Conservation (phyloP, 352 stramenopile species). For the Hyaloperonospora brassicae region DNA sequence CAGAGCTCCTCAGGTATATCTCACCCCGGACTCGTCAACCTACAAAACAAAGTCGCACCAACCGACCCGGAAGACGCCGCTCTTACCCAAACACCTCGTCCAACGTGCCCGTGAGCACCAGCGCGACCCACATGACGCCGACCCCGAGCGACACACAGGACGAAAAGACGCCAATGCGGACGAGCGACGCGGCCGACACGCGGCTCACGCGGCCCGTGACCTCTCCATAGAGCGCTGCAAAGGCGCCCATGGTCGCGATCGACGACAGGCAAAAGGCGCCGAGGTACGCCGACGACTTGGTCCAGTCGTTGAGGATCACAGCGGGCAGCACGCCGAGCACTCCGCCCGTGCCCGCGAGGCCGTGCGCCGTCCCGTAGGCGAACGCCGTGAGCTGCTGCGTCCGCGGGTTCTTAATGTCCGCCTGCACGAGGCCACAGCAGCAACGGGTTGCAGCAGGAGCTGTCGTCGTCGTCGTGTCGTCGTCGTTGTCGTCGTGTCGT, state of each 20-base stretch:
- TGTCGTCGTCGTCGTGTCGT: no score
- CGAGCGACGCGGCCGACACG: slow-evolving; percentile 48
- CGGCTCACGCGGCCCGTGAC: slow-evolving; percentile 51
- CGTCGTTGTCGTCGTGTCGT: no score
- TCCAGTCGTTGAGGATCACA: slow-evolving; percentile 72
- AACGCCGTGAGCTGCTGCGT: slow-evolving; percentile 69
- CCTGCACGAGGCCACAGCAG: slow-evolving; percentile 33
- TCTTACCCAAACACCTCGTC: slow-evolving; percentile 57
- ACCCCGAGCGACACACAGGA: slow-evolving; percentile 57
- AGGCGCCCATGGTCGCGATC: slow-evolving; percentile 84
- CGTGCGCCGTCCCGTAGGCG: slow-evolving; percentile 79
- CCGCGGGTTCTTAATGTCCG: slow-evolving; percentile 51
- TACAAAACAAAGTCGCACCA: not conserved
- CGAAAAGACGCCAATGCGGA: slow-evolving; percentile 58
- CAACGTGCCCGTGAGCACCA: slow-evolving; percentile 57
- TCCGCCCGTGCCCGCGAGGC: slow-evolving; percentile 59
- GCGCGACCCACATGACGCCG: slow-evolving; percentile 60
- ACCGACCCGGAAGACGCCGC: not conserved
- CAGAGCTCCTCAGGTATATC: no score
- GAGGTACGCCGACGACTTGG: slow-evolving; percentile 72
- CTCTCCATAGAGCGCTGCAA: slow-evolving; percentile 75
- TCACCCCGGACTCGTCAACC: no score
- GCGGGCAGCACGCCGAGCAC: slow-evolving; percentile 81
- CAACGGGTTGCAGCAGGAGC: slow-evolving; percentile 13
- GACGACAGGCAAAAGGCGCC: slow-evolving; percentile 76